Conservation (phyloP, 192 early-diverging fungal species). For the Coemansia sp. region DNA sequence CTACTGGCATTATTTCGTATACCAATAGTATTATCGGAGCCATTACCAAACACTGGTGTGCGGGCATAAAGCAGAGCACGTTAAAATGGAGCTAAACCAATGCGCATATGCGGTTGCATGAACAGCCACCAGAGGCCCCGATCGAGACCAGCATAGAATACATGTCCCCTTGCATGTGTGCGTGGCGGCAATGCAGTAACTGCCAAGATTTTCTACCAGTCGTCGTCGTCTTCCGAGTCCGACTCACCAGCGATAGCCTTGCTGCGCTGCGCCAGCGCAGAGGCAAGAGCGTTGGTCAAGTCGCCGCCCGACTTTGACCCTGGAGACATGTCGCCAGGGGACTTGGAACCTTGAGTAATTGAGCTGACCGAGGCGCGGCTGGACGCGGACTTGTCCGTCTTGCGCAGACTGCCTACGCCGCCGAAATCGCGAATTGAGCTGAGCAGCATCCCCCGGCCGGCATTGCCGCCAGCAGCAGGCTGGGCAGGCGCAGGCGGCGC, state of each 20-base stretch:
- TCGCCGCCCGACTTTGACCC: conserved; percentile 40
- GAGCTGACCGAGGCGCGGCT: conserved; percentile 26
- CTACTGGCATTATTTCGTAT: too few relatives aligned
- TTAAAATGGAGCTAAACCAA: neutral
- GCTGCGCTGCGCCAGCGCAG: conserved; percentile 45
- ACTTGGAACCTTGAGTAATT: conserved; percentile 15
- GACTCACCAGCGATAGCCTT: conserved; percentile 48
- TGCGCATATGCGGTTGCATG: conserved; percentile 2
- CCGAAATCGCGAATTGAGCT: conserved; percentile 44
- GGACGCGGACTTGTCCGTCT: conserved; percentile 19
- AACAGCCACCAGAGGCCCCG: neutral
- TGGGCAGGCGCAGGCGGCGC: conserved; percentile 8
- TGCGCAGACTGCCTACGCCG: conserved; percentile 37
- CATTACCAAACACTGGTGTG: neutral
- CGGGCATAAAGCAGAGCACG: neutral
- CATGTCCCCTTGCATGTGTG: neutral
- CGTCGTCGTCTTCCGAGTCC: conserved; percentile 52
- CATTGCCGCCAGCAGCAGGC: conserved; percentile 19
- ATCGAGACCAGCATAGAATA: neutral
- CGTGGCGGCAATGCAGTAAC: conserved; percentile 1
- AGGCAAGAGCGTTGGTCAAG: conserved; percentile 49
- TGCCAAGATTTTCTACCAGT: conserved; percentile 20
- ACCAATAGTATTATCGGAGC: too few relatives aligned
- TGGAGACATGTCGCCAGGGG: conserved; percentile 38
- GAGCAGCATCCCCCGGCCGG: conserved; percentile 27